Conservation (phyloP, 2,329 filamentous ascomycete species). For the Magnaporthiopsis rhizophila region DNA sequence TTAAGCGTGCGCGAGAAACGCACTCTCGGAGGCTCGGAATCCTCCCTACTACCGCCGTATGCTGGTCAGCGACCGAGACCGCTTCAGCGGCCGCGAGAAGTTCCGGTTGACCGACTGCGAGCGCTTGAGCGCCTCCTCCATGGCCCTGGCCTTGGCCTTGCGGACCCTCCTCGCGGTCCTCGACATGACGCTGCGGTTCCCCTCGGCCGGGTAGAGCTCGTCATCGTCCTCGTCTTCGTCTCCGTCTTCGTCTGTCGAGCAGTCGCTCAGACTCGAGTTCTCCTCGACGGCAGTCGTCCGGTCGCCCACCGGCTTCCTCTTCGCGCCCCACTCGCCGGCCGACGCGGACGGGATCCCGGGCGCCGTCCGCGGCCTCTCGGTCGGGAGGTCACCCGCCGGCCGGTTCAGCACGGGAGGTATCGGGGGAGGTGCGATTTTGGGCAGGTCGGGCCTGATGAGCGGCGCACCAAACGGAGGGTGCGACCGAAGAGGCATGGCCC, state of each 20-base stretch:
- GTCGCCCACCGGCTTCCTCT: constrained; percentile 6
- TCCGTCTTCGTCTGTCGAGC: not conserved
- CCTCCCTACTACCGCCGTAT: not conserved
- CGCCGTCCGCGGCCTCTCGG: constrained; percentile 1
- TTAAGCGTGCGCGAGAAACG: not conserved
- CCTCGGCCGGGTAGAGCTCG: not conserved
- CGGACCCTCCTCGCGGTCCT: constrained; percentile 2
- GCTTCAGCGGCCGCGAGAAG: constrained; percentile 7
- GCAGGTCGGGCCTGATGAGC: not conserved
- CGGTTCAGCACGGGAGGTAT: not conserved
- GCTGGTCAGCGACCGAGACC: constrained; percentile 3
- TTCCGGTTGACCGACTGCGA: constrained; percentile 4
- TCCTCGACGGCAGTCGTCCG: not conserved
- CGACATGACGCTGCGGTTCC: not conserved
- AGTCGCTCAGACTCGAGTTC: not conserved
- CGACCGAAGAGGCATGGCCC: constrained; percentile 3
- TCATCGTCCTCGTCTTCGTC: not conserved
- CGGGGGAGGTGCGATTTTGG: not conserved
- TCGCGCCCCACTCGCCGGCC: not conserved
- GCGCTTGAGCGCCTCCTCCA: not conserved
- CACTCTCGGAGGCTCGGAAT: not conserved
- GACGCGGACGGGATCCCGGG: not conserved
- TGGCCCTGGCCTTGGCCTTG: not conserved
- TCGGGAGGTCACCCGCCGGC: not conserved
- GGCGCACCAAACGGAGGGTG: constrained; percentile 2